Base-by-base conservation (phyloP, 129 eudicot genomes). In the Flaveria robusta region DNA sequence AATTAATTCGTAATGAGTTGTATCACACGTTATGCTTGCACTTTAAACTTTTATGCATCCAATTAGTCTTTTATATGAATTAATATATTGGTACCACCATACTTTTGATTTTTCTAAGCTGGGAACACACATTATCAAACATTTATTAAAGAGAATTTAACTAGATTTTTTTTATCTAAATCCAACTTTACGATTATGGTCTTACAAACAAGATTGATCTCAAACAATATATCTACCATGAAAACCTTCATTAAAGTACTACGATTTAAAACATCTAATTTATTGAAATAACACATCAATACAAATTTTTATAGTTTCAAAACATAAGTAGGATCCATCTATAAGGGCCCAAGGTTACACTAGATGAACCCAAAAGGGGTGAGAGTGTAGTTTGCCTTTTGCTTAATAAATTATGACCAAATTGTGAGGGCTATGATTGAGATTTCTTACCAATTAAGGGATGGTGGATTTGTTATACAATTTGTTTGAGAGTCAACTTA, bases 381-480 rank as follows among this genome's bases (percentile, higher is more conserved):
- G 52, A 43, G 54, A 45, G 15, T 80, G 75, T 74, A 24, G 34
- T 42, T 73, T 73, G 5, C 4, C 43, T 73, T 64, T 80, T 80
- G 63, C 41, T 46, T 66, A 7, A 42, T 80, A 41, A 22, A 42
- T 64, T 66, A 73, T 42, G 69, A 54, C 50, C 63, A 70, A 69
- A 14, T 58, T 58, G 64, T 27, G 42, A 74, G 62, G 79, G 71
- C 41, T 70, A 78, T 68, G 74, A 79, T 64, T 65, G 74, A 66
- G 79, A 74, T 72, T 52, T 73, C 79, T 80, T 80, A 45, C 79
- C 83, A 73, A 66, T 73, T 80, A 80, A 80, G 83, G 74, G 79
- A 80, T 54, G 70, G 70, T 66, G 42, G 74, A 52, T 65, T 73
- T 78, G 9, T 55, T 78, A 78, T 70, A 70, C 26, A 70, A 69